Conservation (phyloP, 352 stramenopile genomes). For the Globisporangium nodosum region DNA sequence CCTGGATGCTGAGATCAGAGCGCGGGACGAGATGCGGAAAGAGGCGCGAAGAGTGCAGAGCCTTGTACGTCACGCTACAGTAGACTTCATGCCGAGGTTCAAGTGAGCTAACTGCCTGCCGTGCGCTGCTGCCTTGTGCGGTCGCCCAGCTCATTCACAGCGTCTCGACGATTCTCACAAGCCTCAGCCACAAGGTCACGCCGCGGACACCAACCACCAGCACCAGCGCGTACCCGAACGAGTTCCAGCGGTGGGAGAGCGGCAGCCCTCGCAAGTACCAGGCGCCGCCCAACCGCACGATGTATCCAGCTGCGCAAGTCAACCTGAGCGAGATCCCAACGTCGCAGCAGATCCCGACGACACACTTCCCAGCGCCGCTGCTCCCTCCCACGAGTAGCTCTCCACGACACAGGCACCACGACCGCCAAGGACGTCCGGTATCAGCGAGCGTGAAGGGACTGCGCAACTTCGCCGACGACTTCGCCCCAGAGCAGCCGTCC, state of each 20-base stretch:
- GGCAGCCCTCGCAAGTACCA: conserved; percentile 21
- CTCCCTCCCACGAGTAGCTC: neutral
- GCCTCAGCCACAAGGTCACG: conserved; percentile 33
- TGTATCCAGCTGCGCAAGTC: conserved; percentile 43
- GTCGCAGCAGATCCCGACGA: conserved; percentile 54
- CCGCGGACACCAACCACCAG: conserved; percentile 3
- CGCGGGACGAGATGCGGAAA: conserved; percentile 20
- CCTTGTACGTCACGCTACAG: conserved; percentile 21
- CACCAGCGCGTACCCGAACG: conserved; percentile 8
- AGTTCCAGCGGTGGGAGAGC: conserved; percentile 5
- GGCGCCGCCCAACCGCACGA: conserved; percentile 19
- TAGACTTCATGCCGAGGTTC: neutral
- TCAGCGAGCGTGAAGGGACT: neutral
- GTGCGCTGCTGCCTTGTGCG: neutral
- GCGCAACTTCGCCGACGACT: neutral
- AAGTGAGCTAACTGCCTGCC: neutral
- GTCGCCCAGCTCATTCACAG: conserved; percentile 41
- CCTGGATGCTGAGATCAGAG: conserved; percentile 22
- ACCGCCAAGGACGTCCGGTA: neutral
- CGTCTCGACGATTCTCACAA: conserved; percentile 45
- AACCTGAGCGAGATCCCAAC: conserved; percentile 44
- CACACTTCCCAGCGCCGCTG: conserved; percentile 18
- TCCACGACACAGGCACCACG: too few relatives aligned
- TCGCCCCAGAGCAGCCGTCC: neutral
- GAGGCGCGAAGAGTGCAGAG: conserved; percentile 30